Evolutionary conservation across 331 rosid genomes (phyloP).

Genomic region (Arachis monticola): DNA sequence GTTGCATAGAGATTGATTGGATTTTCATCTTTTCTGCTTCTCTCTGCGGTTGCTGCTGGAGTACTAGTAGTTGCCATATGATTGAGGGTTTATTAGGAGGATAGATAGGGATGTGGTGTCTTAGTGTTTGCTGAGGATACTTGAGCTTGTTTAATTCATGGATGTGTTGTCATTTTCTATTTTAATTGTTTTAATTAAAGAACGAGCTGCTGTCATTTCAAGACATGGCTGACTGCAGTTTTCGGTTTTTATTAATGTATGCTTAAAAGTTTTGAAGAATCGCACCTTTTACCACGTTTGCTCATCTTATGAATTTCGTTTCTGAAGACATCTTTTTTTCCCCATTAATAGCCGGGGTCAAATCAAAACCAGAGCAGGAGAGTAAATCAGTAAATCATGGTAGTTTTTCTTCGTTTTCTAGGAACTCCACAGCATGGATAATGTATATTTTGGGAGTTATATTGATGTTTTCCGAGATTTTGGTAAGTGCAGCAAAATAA

Average conservation of each 20-base stretch:
- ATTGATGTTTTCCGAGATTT: too few relatives aligned
- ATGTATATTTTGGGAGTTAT: too few relatives aligned
- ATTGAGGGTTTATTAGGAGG: slow-evolving; percentile 22
- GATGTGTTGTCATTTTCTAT: not conserved
- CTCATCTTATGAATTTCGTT: not conserved
- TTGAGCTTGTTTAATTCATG: slow-evolving; percentile 8
- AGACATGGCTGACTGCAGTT: slow-evolving; percentile 28
- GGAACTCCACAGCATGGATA: too few relatives aligned
- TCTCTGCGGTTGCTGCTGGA: not conserved
- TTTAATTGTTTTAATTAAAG: not conserved
- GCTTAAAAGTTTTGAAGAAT: not conserved
- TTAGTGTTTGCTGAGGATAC: slow-evolving; percentile 12
- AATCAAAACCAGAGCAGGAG: too few relatives aligned
- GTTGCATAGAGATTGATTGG: slow-evolving; percentile 45
- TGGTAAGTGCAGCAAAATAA: too few relatives aligned
- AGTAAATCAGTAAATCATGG: not conserved
- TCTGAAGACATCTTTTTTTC: not conserved
- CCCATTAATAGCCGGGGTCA: not conserved
- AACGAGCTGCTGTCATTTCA: slow-evolving; percentile 23
- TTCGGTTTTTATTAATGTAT: slow-evolving; percentile 22
- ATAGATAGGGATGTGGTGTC: slow-evolving; percentile 20
- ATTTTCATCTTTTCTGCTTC: slow-evolving; percentile 2
- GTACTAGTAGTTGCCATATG: slow-evolving; percentile 1
- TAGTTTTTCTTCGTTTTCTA: too few relatives aligned
- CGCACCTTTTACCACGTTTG: not conserved